Percentiles rank a stretch among this genome's conserved stretches.
These are phyloP conservation scores for Zangia roseola DNA, from an alignment of 768 basidiomycete species.

Conservation along the genomic window DNA sequence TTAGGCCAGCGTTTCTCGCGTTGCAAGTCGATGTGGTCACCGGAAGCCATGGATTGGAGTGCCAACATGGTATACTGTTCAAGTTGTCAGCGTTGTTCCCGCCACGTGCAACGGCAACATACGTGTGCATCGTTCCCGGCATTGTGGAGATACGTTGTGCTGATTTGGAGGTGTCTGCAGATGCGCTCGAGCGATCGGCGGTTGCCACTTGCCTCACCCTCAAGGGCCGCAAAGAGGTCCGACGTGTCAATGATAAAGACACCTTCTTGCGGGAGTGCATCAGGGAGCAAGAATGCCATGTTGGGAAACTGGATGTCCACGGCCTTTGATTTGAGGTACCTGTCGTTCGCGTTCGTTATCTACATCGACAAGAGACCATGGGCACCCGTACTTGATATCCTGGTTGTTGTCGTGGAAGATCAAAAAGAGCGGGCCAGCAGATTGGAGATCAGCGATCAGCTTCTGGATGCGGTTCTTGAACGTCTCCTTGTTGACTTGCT, in stretches of 20 bases:
- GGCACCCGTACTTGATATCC: slow-evolving; percentile 63
- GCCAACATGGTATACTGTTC: slow-evolving; percentile 70
- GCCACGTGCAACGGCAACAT: slow-evolving; percentile 20
- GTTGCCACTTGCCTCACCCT: slow-evolving; percentile 55
- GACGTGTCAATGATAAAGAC: slow-evolving; percentile 72
- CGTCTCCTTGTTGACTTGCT: slow-evolving; percentile 46
- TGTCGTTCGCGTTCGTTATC: slow-evolving; percentile 24
- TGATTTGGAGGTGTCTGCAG: slow-evolving; percentile 61
- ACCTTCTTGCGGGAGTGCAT: slow-evolving; percentile 47
- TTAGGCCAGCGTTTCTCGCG: slow-evolving; percentile 80
- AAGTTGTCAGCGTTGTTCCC: background rate
- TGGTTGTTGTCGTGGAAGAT: slow-evolving; percentile 78
- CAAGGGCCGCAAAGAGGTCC: slow-evolving; percentile 71
- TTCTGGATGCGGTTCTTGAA: slow-evolving; percentile 53
- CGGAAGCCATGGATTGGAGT: slow-evolving; percentile 69
- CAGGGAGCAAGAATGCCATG: slow-evolving; percentile 57
- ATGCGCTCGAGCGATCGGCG: slow-evolving; percentile 57
- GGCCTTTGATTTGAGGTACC: slow-evolving; percentile 50
- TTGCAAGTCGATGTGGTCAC: slow-evolving; percentile 71
- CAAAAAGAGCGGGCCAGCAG: slow-evolving; percentile 64
- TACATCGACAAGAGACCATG: background rate
- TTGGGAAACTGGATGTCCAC: slow-evolving; percentile 54
- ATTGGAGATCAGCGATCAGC: slow-evolving; percentile 40
- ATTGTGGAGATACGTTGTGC: slow-evolving; percentile 65
- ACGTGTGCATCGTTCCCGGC: slow-evolving; percentile 88